Evolutionary conservation across 768 basidiomycete genomes (phyloP).

Genomic region (Clitopilus passeckerianus): DNA sequence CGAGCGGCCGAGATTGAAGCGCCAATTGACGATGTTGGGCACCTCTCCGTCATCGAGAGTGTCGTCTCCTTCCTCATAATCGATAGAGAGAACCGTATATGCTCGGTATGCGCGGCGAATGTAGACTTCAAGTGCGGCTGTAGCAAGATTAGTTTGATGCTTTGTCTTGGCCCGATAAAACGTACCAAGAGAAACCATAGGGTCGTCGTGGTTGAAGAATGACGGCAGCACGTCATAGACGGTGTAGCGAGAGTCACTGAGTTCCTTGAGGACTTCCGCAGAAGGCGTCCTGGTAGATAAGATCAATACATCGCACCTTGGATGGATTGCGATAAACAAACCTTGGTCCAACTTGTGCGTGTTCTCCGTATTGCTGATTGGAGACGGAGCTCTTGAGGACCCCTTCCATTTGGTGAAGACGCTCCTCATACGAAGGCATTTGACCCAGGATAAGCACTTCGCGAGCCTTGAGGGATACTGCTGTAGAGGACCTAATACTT

Average conservation of each 20-base stretch:
- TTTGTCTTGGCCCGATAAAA: slow-evolving; percentile 2
- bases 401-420: slow-evolving; percentile 88
- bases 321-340: slow-evolving; percentile 17
- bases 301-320: slow-evolving; percentile 9
- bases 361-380: slow-evolving; percentile 87
- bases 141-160: background rate
- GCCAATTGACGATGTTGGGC: slow-evolving; percentile 82
- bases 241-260: slow-evolving; percentile 94
- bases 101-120: slow-evolving; percentile 94
- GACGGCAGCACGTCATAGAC: slow-evolving; percentile 96
- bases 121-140: slow-evolving; percentile 95
- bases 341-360: slow-evolving; percentile 52
- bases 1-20: slow-evolving; percentile 90
- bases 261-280: slow-evolving; percentile 81
- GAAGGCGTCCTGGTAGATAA: slow-evolving; percentile 65
- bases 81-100: slow-evolving; percentile 85
- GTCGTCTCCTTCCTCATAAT: slow-evolving; percentile 87
- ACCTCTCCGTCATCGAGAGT: slow-evolving; percentile 77
- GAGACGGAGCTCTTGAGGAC: slow-evolving; percentile 87
- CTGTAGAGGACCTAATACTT: slow-evolving; percentile 69
- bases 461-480: slow-evolving; percentile 90
- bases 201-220: slow-evolving; percentile 88
- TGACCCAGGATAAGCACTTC: slow-evolving; percentile 95
- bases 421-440: slow-evolving; percentile 96
- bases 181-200: slow-evolving; percentile 79